Evolutionary conservation across 2,329 filamentous ascomycete species (phyloP), one percentile per base, ranked within the genome.

Genomic region (Colletotrichum gigasporum): DNA sequence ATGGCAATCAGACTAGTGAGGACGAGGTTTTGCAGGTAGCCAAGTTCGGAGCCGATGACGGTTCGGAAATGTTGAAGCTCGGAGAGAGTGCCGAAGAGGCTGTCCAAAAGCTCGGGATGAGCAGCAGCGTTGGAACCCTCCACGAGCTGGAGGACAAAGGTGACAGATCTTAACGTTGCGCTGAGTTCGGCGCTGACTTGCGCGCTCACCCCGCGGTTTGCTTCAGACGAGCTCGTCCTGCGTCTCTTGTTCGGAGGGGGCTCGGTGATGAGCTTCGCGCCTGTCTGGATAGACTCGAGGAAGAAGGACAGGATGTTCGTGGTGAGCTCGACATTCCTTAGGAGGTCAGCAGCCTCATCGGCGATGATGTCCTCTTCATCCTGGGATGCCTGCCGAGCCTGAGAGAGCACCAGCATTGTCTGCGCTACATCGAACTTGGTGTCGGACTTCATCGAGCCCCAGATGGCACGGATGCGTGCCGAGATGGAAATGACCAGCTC

Each of bases 1-100:
- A 98, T 97, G 41, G 91, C 89, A 52, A 95, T 83, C 32, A 99
- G 83, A 70, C 92, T 94, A 68, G 91, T 88, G 37, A 99, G 85
- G 7, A 96, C 89, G 54, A 98, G 80, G 68, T 91, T 93, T 75
- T 98, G 91, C 41, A 98, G 82, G 78, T 98, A 98, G 14, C 94
- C 93, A 66, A 97, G 85, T 73, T 96, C 94, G 0, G 94, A 95
- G 41, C 92, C 90, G 24, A 94, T 88, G 62, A 95, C 87, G 24
- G 89, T 87, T 74, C 92, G 91, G 74, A 96, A 91, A 65, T 93
- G 91, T 71, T 97, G 94, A 22, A 99, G 84, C 72, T 97, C 92
- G 5, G 91, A 90, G n/a, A 99, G 85, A 1, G 92, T 86, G 60
- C 90, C 89, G 79, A 98, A 99, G 3, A 99, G 83, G 26, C 87